Base-by-base conservation (phyloP, 257 asterid species). In the Solanum pimpinellifolium region DNA sequence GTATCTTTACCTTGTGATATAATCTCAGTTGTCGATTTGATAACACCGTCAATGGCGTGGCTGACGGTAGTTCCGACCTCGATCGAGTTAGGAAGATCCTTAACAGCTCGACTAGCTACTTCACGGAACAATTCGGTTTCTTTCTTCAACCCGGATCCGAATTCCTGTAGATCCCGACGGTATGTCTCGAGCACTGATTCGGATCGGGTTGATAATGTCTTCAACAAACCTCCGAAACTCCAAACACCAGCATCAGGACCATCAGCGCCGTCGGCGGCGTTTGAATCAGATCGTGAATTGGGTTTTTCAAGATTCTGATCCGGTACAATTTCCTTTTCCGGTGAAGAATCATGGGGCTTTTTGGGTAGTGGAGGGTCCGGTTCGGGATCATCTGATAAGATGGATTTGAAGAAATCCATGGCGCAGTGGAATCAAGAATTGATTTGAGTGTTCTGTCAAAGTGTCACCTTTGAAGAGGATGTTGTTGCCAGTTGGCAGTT, bases 1-100 rank as follows among this genome's bases (percentile, higher is more conserved):
- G 93, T 5, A 62, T 96, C 98, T 73, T 91, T 92, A 9, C 93
- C 92, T 11, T 89, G 94, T 6, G 97, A 88, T 76, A 96, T 95
- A 65, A 96, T 94, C 74, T 91, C 98, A 3, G 94, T 96, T 60
- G 98, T 95, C 33, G 99, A 94, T 88, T 94, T 95, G 86, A 95
- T 84, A 37, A 94, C 94, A 4, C 94, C 95, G 15, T 93, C 93
- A 20, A 91, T 82, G 16, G 69, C 69, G 89, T 94, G 96, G 14
- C 98, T 95, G 20, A 92, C 95, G 25, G 96, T 91, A 11, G 96
- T 91, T 9, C 97, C 94, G 11, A 94, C 96, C 90, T 96, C 99
- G 86, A 96, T 87, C 83, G 98, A 93, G n/a, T 98, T 93, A n/a
- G 99, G 99, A 69, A 96, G 95, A 65, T 95, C 98, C 92, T 93